These are phyloP conservation scores for Lecanosticta acicola DNA, from an alignment of 2,329 filamentous ascomycete species.

Conservation along the genomic window DNA sequence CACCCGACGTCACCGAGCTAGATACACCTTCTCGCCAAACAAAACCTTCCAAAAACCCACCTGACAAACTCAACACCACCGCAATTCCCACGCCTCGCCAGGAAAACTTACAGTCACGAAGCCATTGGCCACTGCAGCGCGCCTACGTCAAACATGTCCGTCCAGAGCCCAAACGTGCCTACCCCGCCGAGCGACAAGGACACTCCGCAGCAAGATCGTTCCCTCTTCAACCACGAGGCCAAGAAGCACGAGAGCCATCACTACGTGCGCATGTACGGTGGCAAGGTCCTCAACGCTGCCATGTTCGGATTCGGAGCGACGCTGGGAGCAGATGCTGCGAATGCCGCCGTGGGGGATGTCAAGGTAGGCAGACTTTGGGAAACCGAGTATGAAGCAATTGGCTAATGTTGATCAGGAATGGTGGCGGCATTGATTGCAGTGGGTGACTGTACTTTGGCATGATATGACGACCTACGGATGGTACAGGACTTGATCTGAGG, in stretches of 20 bases:
- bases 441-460: too few species aligned
- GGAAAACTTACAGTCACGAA: not conserved
- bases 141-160: too few species aligned
- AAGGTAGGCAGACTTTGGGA: slow-evolving; percentile 17
- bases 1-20: not conserved
- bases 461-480: too few species aligned
- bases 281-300: slow-evolving; percentile 22
- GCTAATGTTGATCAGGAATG: slow-evolving; percentile 5
- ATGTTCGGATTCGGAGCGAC: slow-evolving; percentile 28
- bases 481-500: too few species aligned
- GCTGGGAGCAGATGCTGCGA: slow-evolving; percentile 27
- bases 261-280: slow-evolving; percentile 29
- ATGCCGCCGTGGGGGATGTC: slow-evolving; percentile 27
- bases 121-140: not conserved
- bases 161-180: slow-evolving; percentile 15
- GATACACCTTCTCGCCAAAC: not conserved
- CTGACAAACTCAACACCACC: not conserved
- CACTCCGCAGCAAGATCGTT: slow-evolving; percentile 25
- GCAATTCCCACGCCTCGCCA: not conserved
- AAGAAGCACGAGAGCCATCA: slow-evolving; percentile 29
- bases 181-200: slow-evolving; percentile 25
- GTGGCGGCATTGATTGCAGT: slow-evolving; percentile 10
- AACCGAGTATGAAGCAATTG: not conserved
- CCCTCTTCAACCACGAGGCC: slow-evolving; percentile 25
- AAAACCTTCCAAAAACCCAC: not conserved